phyloP scores from a whole-genome alignment of 1,284 basidiomycete genomes.

The Violaceomyces palustris region DNA sequence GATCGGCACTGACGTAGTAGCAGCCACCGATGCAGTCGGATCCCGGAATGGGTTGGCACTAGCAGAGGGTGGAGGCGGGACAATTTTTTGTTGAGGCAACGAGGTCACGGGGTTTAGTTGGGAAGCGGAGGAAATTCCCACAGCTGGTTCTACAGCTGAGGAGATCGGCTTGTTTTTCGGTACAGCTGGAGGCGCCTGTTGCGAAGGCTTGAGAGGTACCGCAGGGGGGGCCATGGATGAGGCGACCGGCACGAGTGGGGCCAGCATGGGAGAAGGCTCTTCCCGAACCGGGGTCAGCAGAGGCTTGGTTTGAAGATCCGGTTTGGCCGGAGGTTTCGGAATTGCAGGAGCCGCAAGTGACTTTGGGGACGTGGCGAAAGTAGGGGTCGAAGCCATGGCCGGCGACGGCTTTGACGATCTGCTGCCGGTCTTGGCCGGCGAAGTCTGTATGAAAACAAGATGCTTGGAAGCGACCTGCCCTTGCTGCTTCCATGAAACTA shows the following conservation, averaged over 20 bases:
- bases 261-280: too few species aligned
- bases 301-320: slow-evolving; percentile 21
- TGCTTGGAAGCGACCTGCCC: slow-evolving; percentile 27
- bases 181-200: slow-evolving; percentile 23
- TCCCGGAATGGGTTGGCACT: slow-evolving; percentile 31
- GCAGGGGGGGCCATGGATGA: slow-evolving; percentile 17
- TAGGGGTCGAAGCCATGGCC: slow-evolving; percentile 7
- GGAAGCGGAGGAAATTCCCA: too few species aligned
- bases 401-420: slow-evolving; percentile 13
- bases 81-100: slow-evolving; percentile 3
- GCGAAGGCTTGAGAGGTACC: slow-evolving; percentile 25
- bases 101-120: slow-evolving; percentile 10
- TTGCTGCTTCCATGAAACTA: slow-evolving; percentile 48
- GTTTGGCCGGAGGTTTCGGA: slow-evolving; percentile 11
- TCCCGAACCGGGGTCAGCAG: slow-evolving; percentile 27
- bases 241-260: neutral
- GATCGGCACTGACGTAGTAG: slow-evolving; percentile 8
- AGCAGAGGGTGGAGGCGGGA: slow-evolving; percentile 11
- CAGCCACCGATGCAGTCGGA: slow-evolving; percentile 4
- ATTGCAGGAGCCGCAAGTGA: neutral
- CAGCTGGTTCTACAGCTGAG: too few species aligned
- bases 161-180: slow-evolving; percentile 28
- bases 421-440: slow-evolving; percentile 24
- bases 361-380: slow-evolving; percentile 3
- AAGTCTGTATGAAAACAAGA: slow-evolving; percentile 46